Conservation (phyloP, 768 basidiomycete genomes). For the Boletus edulis region DNA sequence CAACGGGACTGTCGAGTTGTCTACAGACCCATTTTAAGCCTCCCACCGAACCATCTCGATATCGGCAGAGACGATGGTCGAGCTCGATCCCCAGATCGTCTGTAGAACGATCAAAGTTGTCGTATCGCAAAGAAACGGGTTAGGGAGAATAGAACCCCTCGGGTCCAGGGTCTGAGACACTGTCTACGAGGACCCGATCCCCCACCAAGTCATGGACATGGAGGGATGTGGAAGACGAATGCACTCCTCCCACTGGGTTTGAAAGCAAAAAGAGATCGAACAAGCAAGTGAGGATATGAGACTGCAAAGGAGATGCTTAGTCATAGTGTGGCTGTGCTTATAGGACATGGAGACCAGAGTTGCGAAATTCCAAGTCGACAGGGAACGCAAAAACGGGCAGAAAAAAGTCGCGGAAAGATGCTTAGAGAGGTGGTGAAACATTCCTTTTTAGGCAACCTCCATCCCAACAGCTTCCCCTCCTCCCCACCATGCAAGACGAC, state of each 20-base stretch:
- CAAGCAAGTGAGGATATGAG: too few species aligned
- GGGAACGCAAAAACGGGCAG: slow-evolving; percentile 16
- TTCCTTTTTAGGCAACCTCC: slow-evolving; percentile 38
- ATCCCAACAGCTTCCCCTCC: slow-evolving; percentile 30
- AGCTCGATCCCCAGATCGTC: neutral
- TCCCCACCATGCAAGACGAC: slow-evolving; percentile 28
- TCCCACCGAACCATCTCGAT: too few species aligned
- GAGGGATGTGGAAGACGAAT: too few species aligned
- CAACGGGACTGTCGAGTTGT: too few species aligned
- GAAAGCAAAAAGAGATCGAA: too few species aligned
- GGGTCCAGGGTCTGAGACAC: too few species aligned
- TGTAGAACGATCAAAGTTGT: neutral
- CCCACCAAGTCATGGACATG: too few species aligned
- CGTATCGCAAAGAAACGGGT: neutral
- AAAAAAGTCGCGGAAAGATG: slow-evolving; percentile 28
- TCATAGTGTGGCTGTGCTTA: slow-evolving; percentile 19
- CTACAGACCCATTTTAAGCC: too few species aligned
- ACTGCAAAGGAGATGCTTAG: slow-evolving; percentile 29
- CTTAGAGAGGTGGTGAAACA: slow-evolving; percentile 31
- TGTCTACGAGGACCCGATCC: too few species aligned
- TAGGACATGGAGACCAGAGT: slow-evolving; percentile 4
- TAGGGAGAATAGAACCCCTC: neutral
- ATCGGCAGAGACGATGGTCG: too few species aligned
- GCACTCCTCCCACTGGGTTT: too few species aligned
- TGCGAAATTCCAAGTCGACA: slow-evolving; percentile 26